These are phyloP conservation scores for Suillus occidentalis DNA, from an alignment of 768 basidiomycete genomes.

Conservation along the genomic window DNA sequence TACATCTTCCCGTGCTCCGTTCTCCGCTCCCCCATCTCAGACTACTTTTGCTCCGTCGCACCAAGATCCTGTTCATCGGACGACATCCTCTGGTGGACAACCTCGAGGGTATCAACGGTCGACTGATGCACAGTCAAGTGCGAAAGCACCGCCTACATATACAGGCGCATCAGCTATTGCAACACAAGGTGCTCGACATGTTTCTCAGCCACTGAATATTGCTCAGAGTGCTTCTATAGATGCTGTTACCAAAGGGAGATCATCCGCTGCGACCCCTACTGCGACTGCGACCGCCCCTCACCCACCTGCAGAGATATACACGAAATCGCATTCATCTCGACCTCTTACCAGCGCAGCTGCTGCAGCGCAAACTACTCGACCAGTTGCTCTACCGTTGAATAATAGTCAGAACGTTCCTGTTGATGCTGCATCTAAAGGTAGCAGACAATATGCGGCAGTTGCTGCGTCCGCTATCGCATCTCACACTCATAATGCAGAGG, in stretches of 20 bases:
- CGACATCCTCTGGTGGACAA: constrained; percentile 14
- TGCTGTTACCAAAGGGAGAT: neutral
- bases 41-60: constrained; percentile 12
- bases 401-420: neutral
- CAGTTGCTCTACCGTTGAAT: neutral
- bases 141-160: constrained; percentile 16
- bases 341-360: constrained; percentile 9
- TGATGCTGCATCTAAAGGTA: neutral
- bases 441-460: neutral
- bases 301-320: constrained; percentile 14
- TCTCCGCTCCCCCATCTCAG: constrained; percentile 26
- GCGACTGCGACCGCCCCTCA: neutral
- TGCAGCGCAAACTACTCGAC: constrained; percentile 2
- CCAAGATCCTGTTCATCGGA: constrained; percentile 19
- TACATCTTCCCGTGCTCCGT: constrained; percentile 17
- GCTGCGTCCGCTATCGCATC: constrained; percentile 1
- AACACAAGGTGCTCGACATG: neutral
- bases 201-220: neutral
- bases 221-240: neutral
- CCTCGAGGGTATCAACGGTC: constrained; percentile 28
- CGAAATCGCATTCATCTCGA: constrained; percentile 21
- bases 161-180: neutral
- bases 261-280: neutral
- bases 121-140: constrained; percentile 18
- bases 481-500: constrained; percentile 15